Percentiles rank a stretch among this genome's conserved stretches.
Conservation (phyloP, 495 filamentous ascomycete species). For the Aspergillus sclerotiicarbonarius region DNA sequence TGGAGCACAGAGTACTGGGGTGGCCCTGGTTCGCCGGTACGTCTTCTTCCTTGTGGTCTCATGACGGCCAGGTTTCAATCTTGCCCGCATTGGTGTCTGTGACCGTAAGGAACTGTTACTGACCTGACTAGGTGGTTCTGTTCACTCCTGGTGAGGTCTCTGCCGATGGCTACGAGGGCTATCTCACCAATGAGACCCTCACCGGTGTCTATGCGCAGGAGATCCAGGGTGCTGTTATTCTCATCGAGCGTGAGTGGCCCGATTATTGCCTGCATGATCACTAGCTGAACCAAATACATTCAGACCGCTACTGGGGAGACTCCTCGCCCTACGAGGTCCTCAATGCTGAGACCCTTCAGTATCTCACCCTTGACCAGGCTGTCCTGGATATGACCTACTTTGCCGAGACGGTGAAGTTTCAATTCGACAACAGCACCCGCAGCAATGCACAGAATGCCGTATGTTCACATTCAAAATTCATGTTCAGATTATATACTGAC, state of each 20-base stretch:
- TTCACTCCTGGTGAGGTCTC: slow-evolving; percentile 59
- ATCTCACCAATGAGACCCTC: slow-evolving; percentile 48
- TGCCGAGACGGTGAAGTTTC: slow-evolving; percentile 54
- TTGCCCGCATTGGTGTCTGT: slow-evolving; percentile 4
- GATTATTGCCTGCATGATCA: background rate
- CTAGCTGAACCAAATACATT: background rate
- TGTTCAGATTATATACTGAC: no score
- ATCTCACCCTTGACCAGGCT: slow-evolving; percentile 61
- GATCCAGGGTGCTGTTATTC: slow-evolving; percentile 54
- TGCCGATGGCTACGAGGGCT: slow-evolving; percentile 49
- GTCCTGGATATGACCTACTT: slow-evolving; percentile 63
- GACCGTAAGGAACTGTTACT: background rate
- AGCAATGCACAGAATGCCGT: slow-evolving; percentile 54
- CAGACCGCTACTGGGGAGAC: slow-evolving; percentile 60
- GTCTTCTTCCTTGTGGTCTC: background rate
- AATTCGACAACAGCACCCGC: slow-evolving; percentile 53
- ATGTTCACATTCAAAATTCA: slow-evolving; percentile 1
- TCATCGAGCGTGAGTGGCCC: slow-evolving; percentile 53
- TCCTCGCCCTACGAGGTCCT: slow-evolving; percentile 58
- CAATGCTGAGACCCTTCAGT: slow-evolving; percentile 55
- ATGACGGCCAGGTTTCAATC: background rate
- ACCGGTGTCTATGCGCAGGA: slow-evolving; percentile 53
- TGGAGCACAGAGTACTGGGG: slow-evolving; percentile 49
- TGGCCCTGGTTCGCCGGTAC: slow-evolving; percentile 54
- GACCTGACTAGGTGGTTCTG: slow-evolving; percentile 41